Conservation (phyloP, 2,329 filamentous ascomycete genomes). For the Acrocalymma vagum region DNA sequence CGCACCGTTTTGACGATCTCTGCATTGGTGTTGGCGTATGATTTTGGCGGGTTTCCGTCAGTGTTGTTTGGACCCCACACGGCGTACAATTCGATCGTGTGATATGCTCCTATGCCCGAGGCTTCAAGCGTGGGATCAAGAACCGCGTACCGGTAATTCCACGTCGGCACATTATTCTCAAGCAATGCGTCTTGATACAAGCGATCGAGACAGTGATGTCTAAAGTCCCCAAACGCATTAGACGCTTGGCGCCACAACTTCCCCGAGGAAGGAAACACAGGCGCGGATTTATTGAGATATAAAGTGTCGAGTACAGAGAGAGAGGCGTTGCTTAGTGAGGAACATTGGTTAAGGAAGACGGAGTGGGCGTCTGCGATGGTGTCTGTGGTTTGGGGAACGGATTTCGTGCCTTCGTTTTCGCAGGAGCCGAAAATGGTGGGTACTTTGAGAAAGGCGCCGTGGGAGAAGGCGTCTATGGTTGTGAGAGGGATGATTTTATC, state of each 20-base stretch:
- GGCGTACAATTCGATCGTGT: constrained; percentile 72
- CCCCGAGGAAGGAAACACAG: constrained; percentile 57
- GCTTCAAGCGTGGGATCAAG: constrained; percentile 63
- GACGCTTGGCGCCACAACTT: constrained; percentile 67
- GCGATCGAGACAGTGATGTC: constrained; percentile 71
- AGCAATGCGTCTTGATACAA: constrained; percentile 59
- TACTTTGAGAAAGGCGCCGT: constrained; percentile 60
- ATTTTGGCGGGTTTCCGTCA: constrained; percentile 57
- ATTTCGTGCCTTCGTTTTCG: constrained; percentile 72
- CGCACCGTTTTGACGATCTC: constrained; percentile 69
- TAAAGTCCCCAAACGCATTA: constrained; percentile 70
- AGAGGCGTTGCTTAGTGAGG: constrained; percentile 60
- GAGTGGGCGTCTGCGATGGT: constrained; percentile 59
- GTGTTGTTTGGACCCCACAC: constrained; percentile 72
- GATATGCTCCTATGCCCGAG: constrained; percentile 69
- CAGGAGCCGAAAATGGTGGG: constrained; percentile 64
- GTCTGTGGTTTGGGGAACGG: constrained; percentile 61
- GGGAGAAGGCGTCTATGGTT: constrained; percentile 57
- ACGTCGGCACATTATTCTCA: constrained; percentile 56
- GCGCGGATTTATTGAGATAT: constrained; percentile 60
- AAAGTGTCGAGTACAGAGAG: constrained; percentile 61
- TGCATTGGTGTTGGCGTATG: constrained; percentile 66
- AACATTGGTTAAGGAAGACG: constrained; percentile 68
- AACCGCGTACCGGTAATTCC: constrained; percentile 77
- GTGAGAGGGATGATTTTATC: constrained; percentile 60